Conservation (phyloP, 2,329 filamentous ascomycete species). For the Stagonosporopsis rhizophila region DNA sequence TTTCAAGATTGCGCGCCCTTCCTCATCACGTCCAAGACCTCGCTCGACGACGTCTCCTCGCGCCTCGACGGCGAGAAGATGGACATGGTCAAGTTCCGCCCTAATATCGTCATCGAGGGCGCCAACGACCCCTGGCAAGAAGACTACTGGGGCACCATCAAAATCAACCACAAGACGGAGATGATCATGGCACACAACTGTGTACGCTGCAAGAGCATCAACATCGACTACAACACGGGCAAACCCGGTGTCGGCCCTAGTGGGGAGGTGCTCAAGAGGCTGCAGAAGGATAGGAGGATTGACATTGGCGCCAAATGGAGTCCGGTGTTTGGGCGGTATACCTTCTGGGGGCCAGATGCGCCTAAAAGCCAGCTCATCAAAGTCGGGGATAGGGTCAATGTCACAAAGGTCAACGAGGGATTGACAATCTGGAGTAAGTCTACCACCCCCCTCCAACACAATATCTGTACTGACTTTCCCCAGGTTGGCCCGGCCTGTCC, state of each 20-base stretch:
- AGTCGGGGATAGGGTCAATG: constrained; percentile 55
- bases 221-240: constrained; percentile 57
- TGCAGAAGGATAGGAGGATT: constrained; percentile 55
- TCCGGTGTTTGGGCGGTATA: constrained; percentile 58
- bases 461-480: neutral
- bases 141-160: constrained; percentile 55
- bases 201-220: constrained; percentile 55
- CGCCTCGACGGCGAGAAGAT: constrained; percentile 47
- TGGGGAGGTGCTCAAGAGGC: constrained; percentile 54
- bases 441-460: too few relatives aligned
- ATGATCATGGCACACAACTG: constrained; percentile 56
- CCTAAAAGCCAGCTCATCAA: constrained; percentile 24
- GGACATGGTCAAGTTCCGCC: constrained; percentile 57
- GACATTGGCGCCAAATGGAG: constrained; percentile 55
- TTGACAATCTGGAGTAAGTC: constrained; percentile 54
- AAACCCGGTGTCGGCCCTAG: constrained; percentile 45
- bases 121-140: constrained; percentile 53
- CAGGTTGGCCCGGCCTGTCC: constrained; percentile 17
- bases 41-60: constrained; percentile 69
- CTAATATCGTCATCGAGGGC: constrained; percentile 55
- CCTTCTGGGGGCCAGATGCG: constrained; percentile 45
- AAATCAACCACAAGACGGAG: constrained; percentile 40
- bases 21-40: constrained; percentile 73
- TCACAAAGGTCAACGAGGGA: constrained; percentile 50
- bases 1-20: constrained; percentile 81